Evolutionary conservation across 345 rosid genomes (phyloP).

Genomic region (Syzygium oleosum): DNA sequence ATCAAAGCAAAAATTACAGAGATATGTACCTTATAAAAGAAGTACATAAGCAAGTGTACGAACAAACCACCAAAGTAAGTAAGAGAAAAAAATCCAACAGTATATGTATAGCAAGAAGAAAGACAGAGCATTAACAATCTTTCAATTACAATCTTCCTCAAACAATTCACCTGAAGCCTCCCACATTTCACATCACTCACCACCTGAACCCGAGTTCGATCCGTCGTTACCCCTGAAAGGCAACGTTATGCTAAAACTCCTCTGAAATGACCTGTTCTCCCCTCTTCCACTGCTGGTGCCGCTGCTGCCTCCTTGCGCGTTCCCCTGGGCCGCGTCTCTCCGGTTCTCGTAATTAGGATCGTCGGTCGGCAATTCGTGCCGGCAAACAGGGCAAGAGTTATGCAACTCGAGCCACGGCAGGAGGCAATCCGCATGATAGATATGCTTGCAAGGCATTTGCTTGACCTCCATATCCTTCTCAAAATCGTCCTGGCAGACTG

Average conservation of each 20-base stretch:
- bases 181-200: neutral
- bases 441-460: conserved; percentile 47
- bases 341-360: conserved; percentile 30
- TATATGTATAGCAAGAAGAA: neutral
- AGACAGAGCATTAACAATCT: neutral
- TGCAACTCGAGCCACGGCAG: conserved; percentile 42
- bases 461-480: conserved; percentile 29
- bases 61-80: neutral
- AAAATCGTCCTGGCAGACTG: conserved; percentile 38
- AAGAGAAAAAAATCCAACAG: neutral
- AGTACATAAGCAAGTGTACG: neutral
- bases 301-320: neutral
- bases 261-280: conserved; percentile 11
- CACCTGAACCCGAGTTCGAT: conserved; percentile 2
- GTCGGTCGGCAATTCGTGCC: conserved; percentile 45
- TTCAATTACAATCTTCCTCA: neutral
- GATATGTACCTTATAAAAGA: neutral
- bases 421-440: conserved; percentile 30
- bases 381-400: conserved; percentile 43
- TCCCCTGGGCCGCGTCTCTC: conserved; percentile 1
- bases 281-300: conserved; percentile 3
- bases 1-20: neutral
- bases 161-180: neutral
- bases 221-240: conserved; percentile 22
- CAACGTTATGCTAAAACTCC: conserved; percentile 28